A percentile compares a stretch with the other conserved stretches of the same genome.
These are phyloP conservation scores for Kuraishia hungarica DNA, from an alignment of 805 yeast genomes.

Conservation along the genomic window DNA sequence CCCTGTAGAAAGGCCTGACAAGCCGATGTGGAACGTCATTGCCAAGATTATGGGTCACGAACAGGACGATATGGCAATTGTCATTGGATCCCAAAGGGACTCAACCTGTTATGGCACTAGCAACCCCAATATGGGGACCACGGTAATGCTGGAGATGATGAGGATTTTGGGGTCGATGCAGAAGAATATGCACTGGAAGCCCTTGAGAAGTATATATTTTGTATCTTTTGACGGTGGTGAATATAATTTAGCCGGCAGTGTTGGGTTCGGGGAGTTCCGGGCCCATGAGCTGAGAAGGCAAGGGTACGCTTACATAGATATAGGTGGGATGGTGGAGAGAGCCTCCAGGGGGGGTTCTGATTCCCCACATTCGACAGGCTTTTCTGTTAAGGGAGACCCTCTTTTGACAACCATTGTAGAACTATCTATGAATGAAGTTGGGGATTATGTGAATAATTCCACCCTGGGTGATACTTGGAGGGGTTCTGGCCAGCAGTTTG, in stretches of 20 bases:
- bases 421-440: conserved; percentile 26
- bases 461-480: conserved; percentile 12
- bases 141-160: conserved; percentile 61
- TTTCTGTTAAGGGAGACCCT: conserved; percentile 46
- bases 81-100: conserved; percentile 82
- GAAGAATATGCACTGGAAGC: conserved; percentile 66
- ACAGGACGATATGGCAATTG: conserved; percentile 60
- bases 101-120: conserved; percentile 69
- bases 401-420: conserved; percentile 41
- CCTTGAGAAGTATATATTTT: conserved; percentile 75
- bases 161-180: conserved; percentile 59
- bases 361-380: neutral
- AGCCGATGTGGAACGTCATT: conserved; percentile 69
- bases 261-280: conserved; percentile 62
- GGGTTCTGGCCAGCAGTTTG: conserved; percentile 4
- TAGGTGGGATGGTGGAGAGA: conserved; percentile 55
- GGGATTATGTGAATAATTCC: conserved; percentile 15
- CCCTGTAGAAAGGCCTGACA: conserved; percentile 41
- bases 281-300: conserved; percentile 46
- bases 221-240: conserved; percentile 77
- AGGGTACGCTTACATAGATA: conserved; percentile 65
- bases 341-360: conserved; percentile 37
- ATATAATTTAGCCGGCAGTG: conserved; percentile 78
- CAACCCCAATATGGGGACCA: conserved; percentile 67
- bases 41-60: conserved; percentile 78